Evolutionary conservation across 108 stramenopile genomes (phyloP), one percentile per base, ranked within the genome.

Genomic region (Nitzschia sp.): DNA sequence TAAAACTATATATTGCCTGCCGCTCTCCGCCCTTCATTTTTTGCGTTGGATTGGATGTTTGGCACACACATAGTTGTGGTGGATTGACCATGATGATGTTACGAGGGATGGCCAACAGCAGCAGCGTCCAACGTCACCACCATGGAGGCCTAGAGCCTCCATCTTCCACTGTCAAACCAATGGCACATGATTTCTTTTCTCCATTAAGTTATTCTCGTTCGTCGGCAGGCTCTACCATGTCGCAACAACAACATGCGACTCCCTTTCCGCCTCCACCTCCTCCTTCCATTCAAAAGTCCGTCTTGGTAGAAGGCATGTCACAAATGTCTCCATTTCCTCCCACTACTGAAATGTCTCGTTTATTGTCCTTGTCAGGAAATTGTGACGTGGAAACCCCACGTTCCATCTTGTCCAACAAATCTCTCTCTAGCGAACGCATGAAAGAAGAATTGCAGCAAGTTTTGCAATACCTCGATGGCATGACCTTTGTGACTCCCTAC

Each of bases 311-410:
- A 51, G 49, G 19, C 49, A 51, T 51, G 49, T 9, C 49, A 9
- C 4, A 17, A 19, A 17, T 23, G 4, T n/a, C 8, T 51, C 8
- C n/a, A n/a, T 51, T 19, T 4, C 18, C 21, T 4, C 18, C 11
- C 13, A 51, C 4, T 23, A 19, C 4, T 19, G 49, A 51, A 21
- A 51, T 51, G 4, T 51, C 49, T 9, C 49, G 49, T 8, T 51
- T 51, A 19, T 19, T 51, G 4, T 51, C 49, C 8, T 19, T 51
- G 4, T 51, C 49, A 19, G 49, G 49, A 19, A 19, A 19, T 57
- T n/a, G n/a, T n/a, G n/a, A n/a, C n/a, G n/a, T n/a, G n/a, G 28
- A 21, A 21, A 62, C 61, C 19, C 61, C 61, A 23, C 61, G 61
- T 21, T 62, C 61, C 42, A 42, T 62, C 24, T 62, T 62, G 25